phyloP scores from a whole-genome alignment of 139 green algal species.

The Coccomyxa sp. region DNA sequence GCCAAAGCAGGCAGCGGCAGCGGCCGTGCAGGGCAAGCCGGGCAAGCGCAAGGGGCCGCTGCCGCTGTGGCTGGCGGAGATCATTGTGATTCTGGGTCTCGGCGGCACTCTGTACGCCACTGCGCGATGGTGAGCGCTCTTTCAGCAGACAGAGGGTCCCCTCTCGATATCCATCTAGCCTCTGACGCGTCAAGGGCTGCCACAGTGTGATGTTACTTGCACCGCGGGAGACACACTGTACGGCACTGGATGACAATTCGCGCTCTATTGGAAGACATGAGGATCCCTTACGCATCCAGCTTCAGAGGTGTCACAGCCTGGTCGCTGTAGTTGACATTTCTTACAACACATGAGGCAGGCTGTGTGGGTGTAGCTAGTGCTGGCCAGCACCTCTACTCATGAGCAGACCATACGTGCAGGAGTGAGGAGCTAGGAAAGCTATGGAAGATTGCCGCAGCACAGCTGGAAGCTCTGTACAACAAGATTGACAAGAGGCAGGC shows the following conservation, averaged over 20 bases:
- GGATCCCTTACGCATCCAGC: background rate
- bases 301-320: background rate
- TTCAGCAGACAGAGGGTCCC: background rate
- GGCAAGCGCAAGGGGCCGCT: background rate
- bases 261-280: background rate
- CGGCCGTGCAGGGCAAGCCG: background rate
- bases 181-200: background rate
- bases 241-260: background rate
- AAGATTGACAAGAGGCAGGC: background rate
- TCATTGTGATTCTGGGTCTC: background rate
- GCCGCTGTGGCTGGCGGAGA: constrained; percentile 2
- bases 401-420: background rate
- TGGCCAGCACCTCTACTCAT: background rate
- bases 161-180: too few species aligned
- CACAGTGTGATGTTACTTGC: background rate
- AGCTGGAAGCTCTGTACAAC: background rate
- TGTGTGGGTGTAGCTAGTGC: too few species aligned
- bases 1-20: too few species aligned
- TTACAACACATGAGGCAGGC: background rate
- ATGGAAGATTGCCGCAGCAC: background rate
- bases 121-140: background rate
- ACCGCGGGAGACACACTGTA: background rate
- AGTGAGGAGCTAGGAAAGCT: background rate
- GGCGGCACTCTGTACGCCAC: background rate
- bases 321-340: background rate